Conservation (phyloP, 2,329 filamentous ascomycete species). For the Sclerotinia subarctica region DNA sequence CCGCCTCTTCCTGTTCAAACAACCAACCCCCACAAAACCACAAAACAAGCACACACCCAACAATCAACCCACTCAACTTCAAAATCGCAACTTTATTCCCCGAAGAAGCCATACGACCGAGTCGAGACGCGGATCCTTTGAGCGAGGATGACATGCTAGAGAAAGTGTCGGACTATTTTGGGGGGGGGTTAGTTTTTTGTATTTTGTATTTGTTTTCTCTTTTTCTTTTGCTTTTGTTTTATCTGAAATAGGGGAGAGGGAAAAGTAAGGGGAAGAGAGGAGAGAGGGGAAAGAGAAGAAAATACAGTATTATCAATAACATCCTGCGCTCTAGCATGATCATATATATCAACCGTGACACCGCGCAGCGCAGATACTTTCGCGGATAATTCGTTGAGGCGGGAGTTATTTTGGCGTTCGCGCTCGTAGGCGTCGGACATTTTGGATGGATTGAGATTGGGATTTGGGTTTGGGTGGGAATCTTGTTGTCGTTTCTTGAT, state of each 20-base stretch:
- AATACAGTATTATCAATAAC: conserved; percentile 83
- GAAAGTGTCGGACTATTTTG: conserved; percentile 75
- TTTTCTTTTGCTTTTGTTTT: not conserved
- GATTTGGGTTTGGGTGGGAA: not conserved
- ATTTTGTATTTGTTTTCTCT: not conserved
- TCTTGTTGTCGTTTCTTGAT: not conserved
- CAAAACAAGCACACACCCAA: conserved; percentile 67
- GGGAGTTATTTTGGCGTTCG: conserved; percentile 89
- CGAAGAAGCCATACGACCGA: conserved; percentile 85
- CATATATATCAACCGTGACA: conserved; percentile 97
- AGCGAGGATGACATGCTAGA: conserved; percentile 79
- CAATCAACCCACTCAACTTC: conserved; percentile 81
- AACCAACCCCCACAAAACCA: conserved; percentile 53
- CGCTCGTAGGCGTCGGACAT: conserved; percentile 79
- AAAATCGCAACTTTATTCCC: conserved; percentile 90
- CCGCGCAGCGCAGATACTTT: conserved; percentile 91
- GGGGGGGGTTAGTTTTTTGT: too few species aligned
- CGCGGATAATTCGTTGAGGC: conserved; percentile 82
- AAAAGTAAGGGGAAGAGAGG: not conserved
- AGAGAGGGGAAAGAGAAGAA: conserved; percentile 23
- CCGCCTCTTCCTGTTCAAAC: conserved; percentile 23
- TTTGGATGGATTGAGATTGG: conserved; percentile 24
- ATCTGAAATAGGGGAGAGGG: not conserved
- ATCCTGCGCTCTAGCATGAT: conserved; percentile 84
- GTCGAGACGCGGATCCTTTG: conserved; percentile 75